These are phyloP conservation scores for Rhizophora mangle DNA, from an alignment of 345 rosid genomes.

Conservation along the genomic window DNA sequence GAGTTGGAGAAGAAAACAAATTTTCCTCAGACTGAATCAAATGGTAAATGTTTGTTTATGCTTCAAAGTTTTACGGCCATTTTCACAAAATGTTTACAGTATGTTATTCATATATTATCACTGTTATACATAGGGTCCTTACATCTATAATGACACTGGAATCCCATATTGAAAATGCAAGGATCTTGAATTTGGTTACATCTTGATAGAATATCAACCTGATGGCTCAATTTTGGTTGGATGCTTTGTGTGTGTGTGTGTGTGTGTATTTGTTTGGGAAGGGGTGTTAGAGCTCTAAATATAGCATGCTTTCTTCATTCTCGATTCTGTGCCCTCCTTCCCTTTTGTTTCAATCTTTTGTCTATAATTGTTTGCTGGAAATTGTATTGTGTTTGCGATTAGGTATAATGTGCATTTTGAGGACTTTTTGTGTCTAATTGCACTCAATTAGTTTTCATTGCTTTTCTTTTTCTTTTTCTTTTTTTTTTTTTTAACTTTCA, in stretches of 20 bases:
- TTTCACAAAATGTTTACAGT: not conserved
- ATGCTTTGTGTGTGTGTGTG: too few relatives aligned
- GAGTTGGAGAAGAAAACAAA: constrained; percentile 70
- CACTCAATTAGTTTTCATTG: not conserved
- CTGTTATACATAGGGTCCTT: too few relatives aligned
- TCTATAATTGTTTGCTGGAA: not conserved
- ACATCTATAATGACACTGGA: too few relatives aligned
- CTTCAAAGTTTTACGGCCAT: not conserved
- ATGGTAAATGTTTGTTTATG: constrained; percentile 40
- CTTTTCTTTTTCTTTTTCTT: not conserved
- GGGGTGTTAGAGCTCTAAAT: not conserved
- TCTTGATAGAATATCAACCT: too few relatives aligned
- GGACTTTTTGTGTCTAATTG: not conserved
- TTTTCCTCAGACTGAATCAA: constrained; percentile 32
- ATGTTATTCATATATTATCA: not conserved
- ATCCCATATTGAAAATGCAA: too few relatives aligned
- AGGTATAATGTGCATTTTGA: not conserved
- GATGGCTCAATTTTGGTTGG: too few relatives aligned
- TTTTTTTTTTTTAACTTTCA: not conserved
- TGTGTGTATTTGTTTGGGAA: not conserved
- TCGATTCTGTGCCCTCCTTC: not conserved
- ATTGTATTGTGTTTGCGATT: not conserved
- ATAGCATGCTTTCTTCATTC: not conserved
- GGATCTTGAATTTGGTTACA: too few relatives aligned
- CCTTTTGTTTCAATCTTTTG: not conserved